phyloP scores from a whole-genome alignment of 805 yeast species.

The Nakazawaea ishiwadae region DNA sequence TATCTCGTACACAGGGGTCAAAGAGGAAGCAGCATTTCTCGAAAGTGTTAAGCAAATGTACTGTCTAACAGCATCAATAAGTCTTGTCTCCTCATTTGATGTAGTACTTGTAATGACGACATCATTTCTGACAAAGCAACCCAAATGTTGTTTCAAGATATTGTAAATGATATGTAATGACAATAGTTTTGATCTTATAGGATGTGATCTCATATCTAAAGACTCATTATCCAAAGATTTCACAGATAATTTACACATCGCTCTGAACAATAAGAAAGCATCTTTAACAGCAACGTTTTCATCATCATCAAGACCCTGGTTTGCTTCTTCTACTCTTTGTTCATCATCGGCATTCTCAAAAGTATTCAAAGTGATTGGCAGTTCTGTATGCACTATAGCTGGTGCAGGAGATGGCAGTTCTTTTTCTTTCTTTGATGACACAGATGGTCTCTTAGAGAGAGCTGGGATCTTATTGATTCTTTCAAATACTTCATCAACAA shows the following conservation, averaged over 20 bases:
- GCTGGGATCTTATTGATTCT: slow-evolving; percentile 34
- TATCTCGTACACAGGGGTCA: slow-evolving; percentile 88
- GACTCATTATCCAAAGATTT: slow-evolving; percentile 75
- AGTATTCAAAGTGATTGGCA: slow-evolving; percentile 52
- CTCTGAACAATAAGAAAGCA: slow-evolving; percentile 88
- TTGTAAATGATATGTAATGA: slow-evolving; percentile 86
- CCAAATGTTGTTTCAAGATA: slow-evolving; percentile 79
- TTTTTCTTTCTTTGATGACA: background rate
- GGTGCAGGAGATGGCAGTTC: background rate
- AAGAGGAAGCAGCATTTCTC: slow-evolving; percentile 87
- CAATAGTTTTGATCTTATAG: slow-evolving; percentile 84
- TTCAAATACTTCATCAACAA: slow-evolving; percentile 81
- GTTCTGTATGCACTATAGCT: slow-evolving; percentile 17
- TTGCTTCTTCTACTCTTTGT: slow-evolving; percentile 44
- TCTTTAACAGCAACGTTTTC: slow-evolving; percentile 77
- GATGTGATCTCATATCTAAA: slow-evolving; percentile 84
- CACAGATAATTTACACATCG: slow-evolving; percentile 89
- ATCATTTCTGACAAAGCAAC: slow-evolving; percentile 62
- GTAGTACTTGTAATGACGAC: slow-evolving; percentile 47
- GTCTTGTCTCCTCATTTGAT: slow-evolving; percentile 50
- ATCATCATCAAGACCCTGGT: slow-evolving; percentile 42
- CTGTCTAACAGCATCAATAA: slow-evolving; percentile 79
- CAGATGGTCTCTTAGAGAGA: background rate
- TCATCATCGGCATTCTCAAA: slow-evolving; percentile 59
- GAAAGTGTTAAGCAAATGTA: slow-evolving; percentile 79